These are phyloP conservation scores for Lagenaria siceraria DNA, from an alignment of 306 rosid genomes.

Conservation along the genomic window DNA sequence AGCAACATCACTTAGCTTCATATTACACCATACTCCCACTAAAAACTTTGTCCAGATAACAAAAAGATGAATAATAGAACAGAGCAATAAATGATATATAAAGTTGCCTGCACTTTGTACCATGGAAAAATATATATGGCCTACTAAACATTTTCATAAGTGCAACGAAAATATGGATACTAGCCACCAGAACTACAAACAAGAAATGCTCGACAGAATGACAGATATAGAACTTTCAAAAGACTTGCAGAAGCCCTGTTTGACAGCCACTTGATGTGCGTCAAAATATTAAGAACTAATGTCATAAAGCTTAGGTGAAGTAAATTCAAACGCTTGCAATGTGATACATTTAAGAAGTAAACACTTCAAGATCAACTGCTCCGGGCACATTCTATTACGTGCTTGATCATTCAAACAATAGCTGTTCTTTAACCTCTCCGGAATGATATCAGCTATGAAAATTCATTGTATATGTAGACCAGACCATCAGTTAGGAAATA, in stretches of 20 bases:
- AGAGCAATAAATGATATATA: not conserved
- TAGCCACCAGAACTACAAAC: not conserved
- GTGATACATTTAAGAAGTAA: not conserved
- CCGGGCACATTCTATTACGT: not conserved
- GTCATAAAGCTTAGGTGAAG: not conserved
- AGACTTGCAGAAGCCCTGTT: not conserved
- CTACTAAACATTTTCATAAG: not conserved
- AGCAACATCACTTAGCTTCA: not conserved
- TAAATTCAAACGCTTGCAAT: not conserved
- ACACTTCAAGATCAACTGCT: not conserved
- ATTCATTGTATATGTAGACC: not conserved
- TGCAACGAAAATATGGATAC: not conserved
- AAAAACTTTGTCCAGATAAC: not conserved
- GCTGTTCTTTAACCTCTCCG: not conserved
- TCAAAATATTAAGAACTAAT: not conserved
- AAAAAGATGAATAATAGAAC: not conserved
- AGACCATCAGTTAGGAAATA: not conserved
- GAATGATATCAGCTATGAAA: not conserved
- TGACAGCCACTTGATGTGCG: not conserved
- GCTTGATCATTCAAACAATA: not conserved
- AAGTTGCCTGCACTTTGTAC: not conserved
- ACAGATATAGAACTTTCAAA: not conserved
- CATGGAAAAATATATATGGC: not conserved
- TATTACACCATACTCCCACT: not conserved
- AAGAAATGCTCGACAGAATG: not conserved